Percentiles rank a stretch among this genome's conserved stretches.
Evolutionary conservation across 2,329 filamentous ascomycete genomes (phyloP).

Genomic region (Epichloe uncinata): DNA sequence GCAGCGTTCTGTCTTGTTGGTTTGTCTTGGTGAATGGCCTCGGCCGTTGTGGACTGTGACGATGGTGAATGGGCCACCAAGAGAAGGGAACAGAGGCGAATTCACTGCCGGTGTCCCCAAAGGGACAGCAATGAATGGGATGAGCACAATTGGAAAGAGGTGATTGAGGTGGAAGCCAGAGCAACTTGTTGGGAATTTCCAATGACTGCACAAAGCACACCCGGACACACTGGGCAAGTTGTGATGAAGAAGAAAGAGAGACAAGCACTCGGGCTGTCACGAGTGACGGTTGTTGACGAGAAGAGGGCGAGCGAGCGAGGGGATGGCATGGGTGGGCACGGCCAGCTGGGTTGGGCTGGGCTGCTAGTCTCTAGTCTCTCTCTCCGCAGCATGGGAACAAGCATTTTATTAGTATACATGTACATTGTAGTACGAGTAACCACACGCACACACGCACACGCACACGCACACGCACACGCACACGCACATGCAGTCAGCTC

Average conservation of each 20-base stretch:
- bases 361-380: background rate
- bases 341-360: background rate
- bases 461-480: background rate
- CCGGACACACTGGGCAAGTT: background rate
- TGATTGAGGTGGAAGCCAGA: slow-evolving; percentile 5
- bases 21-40: slow-evolving; percentile 1
- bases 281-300: background rate
- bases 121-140: slow-evolving; percentile 10
- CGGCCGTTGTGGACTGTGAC: background rate
- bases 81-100: slow-evolving; percentile 8
- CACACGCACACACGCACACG: background rate
- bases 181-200: slow-evolving; percentile 9
- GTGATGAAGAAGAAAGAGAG: slow-evolving; percentile 3
- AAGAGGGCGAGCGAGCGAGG: slow-evolving; percentile 1
- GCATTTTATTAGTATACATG: background rate
- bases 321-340: background rate
- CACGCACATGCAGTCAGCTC: background rate
- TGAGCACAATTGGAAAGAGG: slow-evolving; percentile 8
- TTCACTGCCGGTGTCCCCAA: slow-evolving; percentile 10
- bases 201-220: slow-evolving; percentile 9
- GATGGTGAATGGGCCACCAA: background rate
- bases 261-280: background rate
- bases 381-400: background rate
- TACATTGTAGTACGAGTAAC: background rate
- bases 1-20: slow-evolving; percentile 5